phyloP scores from a whole-genome alignment of 345 rosid genomes.

The Eucalyptus sideroxylon region DNA sequence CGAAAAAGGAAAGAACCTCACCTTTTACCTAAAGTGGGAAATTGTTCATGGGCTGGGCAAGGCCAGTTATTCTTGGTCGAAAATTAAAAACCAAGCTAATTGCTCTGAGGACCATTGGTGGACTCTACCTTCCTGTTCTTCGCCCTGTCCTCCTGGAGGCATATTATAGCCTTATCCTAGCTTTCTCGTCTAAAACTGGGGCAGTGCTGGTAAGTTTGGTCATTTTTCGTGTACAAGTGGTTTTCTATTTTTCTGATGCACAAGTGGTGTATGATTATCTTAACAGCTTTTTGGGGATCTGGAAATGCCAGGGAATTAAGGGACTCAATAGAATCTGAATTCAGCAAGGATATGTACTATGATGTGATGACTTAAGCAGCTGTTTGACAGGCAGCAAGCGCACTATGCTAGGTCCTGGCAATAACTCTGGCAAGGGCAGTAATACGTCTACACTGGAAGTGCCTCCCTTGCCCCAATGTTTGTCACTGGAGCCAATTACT shows the following conservation, averaged over 20 bases:
- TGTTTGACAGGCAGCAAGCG: not conserved
- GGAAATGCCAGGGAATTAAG: not conserved
- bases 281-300: not conserved
- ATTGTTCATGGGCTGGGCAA: not conserved
- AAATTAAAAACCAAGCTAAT: not conserved
- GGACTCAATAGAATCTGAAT: not conserved
- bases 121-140: not conserved
- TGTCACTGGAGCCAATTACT: slow-evolving; percentile 72
- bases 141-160: not conserved
- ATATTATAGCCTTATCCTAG: not conserved
- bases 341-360: not conserved
- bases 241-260: not conserved
- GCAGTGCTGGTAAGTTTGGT: not conserved
- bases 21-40: not conserved
- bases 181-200: not conserved
- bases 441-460: slow-evolving; percentile 41
- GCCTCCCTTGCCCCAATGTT: slow-evolving; percentile 46
- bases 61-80: not conserved
- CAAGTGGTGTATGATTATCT: not conserved
- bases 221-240: not conserved
- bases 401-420: slow-evolving; percentile 49
- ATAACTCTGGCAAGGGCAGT: slow-evolving; percentile 38
- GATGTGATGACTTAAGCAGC: not conserved
- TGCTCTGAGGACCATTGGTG: not conserved
- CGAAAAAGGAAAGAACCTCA: not conserved